Percentiles rank a stretch among this genome's conserved stretches.
Conservation (phyloP, 257 asterid genomes). For the Solanum sparsipilum region DNA sequence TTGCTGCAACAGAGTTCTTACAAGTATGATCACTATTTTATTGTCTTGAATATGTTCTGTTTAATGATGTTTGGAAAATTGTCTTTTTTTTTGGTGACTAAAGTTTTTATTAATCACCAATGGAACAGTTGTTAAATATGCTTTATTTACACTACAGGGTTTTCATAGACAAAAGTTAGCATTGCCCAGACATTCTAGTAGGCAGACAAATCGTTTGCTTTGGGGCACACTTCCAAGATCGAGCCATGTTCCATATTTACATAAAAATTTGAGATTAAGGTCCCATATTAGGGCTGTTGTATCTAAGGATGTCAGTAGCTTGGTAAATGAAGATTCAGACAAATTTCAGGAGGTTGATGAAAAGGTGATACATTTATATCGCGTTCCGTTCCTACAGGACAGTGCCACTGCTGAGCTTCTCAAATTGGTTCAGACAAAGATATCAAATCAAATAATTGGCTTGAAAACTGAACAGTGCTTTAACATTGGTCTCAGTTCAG, state of each 20-base stretch:
- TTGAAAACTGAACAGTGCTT: slow-evolving; percentile 80
- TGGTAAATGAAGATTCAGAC: slow-evolving; percentile 11
- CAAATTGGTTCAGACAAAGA: slow-evolving; percentile 43
- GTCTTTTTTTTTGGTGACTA: background rate
- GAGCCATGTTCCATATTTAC: slow-evolving; percentile 7
- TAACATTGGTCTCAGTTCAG: slow-evolving; percentile 56
- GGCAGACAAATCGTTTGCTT: slow-evolving; percentile 30
- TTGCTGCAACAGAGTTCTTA: slow-evolving; percentile 50
- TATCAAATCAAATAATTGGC: slow-evolving; percentile 47
- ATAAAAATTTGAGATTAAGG: slow-evolving; percentile 6
- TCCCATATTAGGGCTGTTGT: slow-evolving; percentile 25
- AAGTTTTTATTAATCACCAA: background rate
- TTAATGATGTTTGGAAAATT: background rate
- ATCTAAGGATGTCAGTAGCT: slow-evolving; percentile 32
- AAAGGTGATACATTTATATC: slow-evolving; percentile 60
- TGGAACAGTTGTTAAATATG: background rate
- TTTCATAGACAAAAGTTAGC: slow-evolving; percentile 34
- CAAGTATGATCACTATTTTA: slow-evolving; percentile 24
- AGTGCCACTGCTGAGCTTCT: slow-evolving; percentile 68
- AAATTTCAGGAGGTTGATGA: slow-evolving; percentile 12
- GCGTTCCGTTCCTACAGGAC: slow-evolving; percentile 47
- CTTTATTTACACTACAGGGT: slow-evolving; percentile 27
- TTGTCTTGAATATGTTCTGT: background rate
- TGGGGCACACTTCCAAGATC: slow-evolving; percentile 38
- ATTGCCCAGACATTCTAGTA: slow-evolving; percentile 22